Conservation (phyloP, 129 eudicot genomes). For the Arctium minus region DNA sequence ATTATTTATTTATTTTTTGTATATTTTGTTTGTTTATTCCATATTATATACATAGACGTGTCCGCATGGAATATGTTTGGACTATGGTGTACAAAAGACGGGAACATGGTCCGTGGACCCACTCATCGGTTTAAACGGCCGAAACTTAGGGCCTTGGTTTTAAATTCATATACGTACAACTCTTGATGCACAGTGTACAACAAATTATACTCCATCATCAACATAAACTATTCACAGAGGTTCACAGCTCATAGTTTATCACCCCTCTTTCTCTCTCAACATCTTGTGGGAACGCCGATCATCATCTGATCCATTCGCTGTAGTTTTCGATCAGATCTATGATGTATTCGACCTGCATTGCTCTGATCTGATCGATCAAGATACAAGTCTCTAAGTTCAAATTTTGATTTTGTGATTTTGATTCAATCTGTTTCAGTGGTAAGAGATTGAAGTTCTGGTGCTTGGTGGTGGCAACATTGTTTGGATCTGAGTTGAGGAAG, state of each 20-base stretch:
- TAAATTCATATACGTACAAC: slow-evolving; percentile 16
- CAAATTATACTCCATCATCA: background rate
- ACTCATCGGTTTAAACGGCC: slow-evolving; percentile 46
- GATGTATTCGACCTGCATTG: slow-evolving; percentile 25
- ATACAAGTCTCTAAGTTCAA: slow-evolving; percentile 14
- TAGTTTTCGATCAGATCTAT: slow-evolving; percentile 31
- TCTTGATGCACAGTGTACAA: background rate
- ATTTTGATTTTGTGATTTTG: slow-evolving; percentile 3
- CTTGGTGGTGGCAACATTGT: background rate
- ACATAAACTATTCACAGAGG: slow-evolving; percentile 1
- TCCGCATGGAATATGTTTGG: slow-evolving; percentile 6
- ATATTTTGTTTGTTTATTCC: background rate
- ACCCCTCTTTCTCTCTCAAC: background rate
- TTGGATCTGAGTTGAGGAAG: slow-evolving; percentile 17
- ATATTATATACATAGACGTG: slow-evolving; percentile 8
- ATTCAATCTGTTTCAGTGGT: slow-evolving; percentile 1
- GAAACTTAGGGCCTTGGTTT: slow-evolving; percentile 17
- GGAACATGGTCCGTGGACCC: slow-evolving; percentile 28
- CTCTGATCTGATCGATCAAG: slow-evolving; percentile 34
- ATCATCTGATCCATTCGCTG: slow-evolving; percentile 12
- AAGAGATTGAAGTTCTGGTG: slow-evolving; percentile 9
- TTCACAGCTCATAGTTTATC: background rate
- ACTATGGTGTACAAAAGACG: background rate
- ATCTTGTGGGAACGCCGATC: slow-evolving; percentile 12
- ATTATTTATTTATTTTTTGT: background rate